phyloP scores from a whole-genome alignment of 345 rosid genomes.

The Jatropha curcas region DNA sequence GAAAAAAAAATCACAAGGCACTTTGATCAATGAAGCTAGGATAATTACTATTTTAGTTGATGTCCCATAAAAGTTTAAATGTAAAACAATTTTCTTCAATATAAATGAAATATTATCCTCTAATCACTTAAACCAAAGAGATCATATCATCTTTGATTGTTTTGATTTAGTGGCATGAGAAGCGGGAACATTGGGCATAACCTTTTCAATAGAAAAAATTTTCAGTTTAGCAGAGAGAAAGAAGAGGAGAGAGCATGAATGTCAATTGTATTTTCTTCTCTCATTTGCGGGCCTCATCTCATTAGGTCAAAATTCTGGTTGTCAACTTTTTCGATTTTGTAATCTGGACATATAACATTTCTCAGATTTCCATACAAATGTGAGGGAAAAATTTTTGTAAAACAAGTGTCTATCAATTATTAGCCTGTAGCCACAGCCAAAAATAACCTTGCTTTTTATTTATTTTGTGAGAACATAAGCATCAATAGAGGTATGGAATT shows the following conservation, averaged over 20 bases:
- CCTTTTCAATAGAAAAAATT: not conserved
- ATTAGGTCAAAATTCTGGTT: not conserved
- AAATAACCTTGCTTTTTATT: no score
- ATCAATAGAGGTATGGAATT: not conserved
- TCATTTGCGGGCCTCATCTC: not conserved
- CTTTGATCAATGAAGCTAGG: not conserved
- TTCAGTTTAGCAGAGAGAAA: no score
- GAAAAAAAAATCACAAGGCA: not conserved
- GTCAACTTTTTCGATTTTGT: not conserved
- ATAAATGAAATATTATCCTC: no score
- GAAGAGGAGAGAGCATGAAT: not conserved
- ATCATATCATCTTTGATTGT: not conserved
- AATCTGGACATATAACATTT: not conserved
- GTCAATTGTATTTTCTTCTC: not conserved
- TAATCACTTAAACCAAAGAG: no score
- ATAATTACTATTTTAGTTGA: no score
- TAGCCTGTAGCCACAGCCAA: not conserved
- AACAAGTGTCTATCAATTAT: not conserved
- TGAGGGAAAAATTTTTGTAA: no score
- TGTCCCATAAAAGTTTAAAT: not conserved
- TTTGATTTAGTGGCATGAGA: not conserved
- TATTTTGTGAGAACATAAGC: not conserved
- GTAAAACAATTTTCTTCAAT: no score
- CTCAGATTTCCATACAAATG: not conserved
- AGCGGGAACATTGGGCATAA: not conserved